Base-by-base conservation (phyloP, 2,329 filamentous ascomycete genomes). In the Ceratocystis papillata region DNA sequence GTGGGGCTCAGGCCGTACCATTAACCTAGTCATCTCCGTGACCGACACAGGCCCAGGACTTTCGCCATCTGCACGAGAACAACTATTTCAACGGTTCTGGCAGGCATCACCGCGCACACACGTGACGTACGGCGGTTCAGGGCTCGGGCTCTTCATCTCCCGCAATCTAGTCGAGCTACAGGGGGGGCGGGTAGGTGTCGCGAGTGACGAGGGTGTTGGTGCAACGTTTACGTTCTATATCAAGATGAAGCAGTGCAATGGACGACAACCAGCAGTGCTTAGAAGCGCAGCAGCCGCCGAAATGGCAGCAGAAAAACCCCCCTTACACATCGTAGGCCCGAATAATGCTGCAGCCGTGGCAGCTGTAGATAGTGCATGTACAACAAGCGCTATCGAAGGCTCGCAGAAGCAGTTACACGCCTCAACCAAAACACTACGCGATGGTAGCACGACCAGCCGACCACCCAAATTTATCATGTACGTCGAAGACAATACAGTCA, bases 201-300 rank as follows among this genome's bases (percentile, higher is more conserved):
- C 81, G 1, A 89, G 86, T 0, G 77, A 82, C 68, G 81, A 84
- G 67, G 87, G 86, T 12, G 78, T 83, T 46, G 88, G 88, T 48
- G 89, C 86, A 73, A 89, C 83, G 0, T 91, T 91, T 73, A 86
- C 84, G 33, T 91, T 92, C 73, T 91, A 89, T 72, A 81, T 91
- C 73, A 87, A 86, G 69, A 83, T 83, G 65, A 83, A 84, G 71
- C 85, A 81, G 76, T 84, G 79, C 60, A 17, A 20, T 20, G 44
- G 8, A 15, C 30, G 1, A 33, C 30, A 33, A 33, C 30, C 30
- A 33, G 30, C 28, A 30, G 28, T 30, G 28, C 28, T 30, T 30
- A 30, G 28, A 30, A 30, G 28, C 28, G 28, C 28, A 28, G 28
- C 30, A 33, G 30, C 30, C 30, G 1, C 30, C 5, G 30, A 33